phyloP scores from a whole-genome alignment of 257 asterid genomes.

The Pogostemon cablin region DNA sequence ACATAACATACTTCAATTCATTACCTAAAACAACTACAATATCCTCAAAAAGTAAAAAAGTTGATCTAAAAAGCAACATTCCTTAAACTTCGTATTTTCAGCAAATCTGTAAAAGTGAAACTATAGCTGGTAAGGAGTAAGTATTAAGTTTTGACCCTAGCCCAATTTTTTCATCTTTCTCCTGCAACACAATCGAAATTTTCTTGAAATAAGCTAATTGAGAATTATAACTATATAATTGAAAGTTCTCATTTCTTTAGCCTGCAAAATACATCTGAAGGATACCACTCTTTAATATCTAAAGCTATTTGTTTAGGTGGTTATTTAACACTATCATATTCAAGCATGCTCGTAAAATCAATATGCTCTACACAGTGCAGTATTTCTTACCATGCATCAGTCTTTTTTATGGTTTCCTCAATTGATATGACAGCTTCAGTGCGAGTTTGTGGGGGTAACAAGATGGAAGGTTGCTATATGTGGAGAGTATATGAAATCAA shows the following conservation, averaged over 20 bases:
- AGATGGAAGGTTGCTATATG: constrained; percentile 96
- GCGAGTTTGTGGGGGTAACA: constrained; percentile 86
- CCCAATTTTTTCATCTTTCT: too few relatives aligned
- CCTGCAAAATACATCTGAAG: not conserved
- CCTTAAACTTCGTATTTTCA: too few relatives aligned
- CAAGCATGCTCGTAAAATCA: constrained; percentile 13
- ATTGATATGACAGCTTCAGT: constrained; percentile 55
- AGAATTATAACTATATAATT: not conserved
- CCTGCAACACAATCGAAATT: too few relatives aligned
- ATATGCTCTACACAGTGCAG: constrained; percentile 3
- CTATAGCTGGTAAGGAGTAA: too few relatives aligned
- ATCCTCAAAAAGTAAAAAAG: too few relatives aligned
- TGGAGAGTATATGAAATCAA: constrained; percentile 90
- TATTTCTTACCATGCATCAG: constrained; percentile 27
- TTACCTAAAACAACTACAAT: too few relatives aligned
- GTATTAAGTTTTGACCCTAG: too few relatives aligned
- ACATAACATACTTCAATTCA: too few relatives aligned
- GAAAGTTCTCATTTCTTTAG: not conserved
- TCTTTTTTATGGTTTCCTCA: constrained; percentile 18
- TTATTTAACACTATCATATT: constrained; percentile 2
- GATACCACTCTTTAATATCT: not conserved
- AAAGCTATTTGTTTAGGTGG: not conserved
- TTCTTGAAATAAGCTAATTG: not conserved
- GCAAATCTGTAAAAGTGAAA: too few relatives aligned
- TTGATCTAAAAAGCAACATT: too few relatives aligned